Base-by-base conservation (phyloP, 371 early-diverging fungal species). In the Mortierella sp. region DNA sequence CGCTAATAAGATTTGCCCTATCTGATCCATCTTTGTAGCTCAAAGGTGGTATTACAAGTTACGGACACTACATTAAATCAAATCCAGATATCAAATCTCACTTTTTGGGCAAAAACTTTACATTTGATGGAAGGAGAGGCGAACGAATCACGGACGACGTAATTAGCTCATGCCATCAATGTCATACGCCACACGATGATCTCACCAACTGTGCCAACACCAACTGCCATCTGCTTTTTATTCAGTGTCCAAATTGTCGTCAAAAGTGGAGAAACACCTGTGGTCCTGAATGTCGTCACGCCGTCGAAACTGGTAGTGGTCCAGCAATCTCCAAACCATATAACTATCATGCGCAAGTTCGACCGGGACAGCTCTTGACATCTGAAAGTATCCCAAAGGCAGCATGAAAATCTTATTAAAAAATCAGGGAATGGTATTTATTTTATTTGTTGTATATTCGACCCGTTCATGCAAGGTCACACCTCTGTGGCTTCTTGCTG, bases 21-120 rank as follows among this genome's bases (percentile, higher is more conserved):
- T 22, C 53, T n/a, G n/a, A n/a, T n/a, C n/a, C n/a, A n/a, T n/a
- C n/a, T n/a, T n/a, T 23, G 28, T 57, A 87, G 89, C 86, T 94
- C 12, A 87, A 88, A 69, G 94, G 94, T 26, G 94, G 94, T n/a
- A 89, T 94, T 15, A 90, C 93, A 17, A 91, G 92, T 3, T 94
- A 94, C 62, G 94, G 94, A 0, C 85, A 86, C 17, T 90, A 88
- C 54, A 72, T 91, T n/a, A 81, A 55, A 76, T 70, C 75, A 12
- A 68, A 71, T 15, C 68, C 80, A 12, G 66, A 67, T 19, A 28
- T 74, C 9, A 72, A 54, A 26, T 93, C 93, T 1, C 75, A 92
- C 9, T 94, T 90, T 67, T 72, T 83, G 26, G 94, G 94, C 56
- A 92, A 92, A 64, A 94, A 94, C 84, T 94, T 93, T 66, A 93